These are phyloP conservation scores for Tetracentron sinense DNA, from an alignment of 164 flowering plant species.

Conservation along the genomic window DNA sequence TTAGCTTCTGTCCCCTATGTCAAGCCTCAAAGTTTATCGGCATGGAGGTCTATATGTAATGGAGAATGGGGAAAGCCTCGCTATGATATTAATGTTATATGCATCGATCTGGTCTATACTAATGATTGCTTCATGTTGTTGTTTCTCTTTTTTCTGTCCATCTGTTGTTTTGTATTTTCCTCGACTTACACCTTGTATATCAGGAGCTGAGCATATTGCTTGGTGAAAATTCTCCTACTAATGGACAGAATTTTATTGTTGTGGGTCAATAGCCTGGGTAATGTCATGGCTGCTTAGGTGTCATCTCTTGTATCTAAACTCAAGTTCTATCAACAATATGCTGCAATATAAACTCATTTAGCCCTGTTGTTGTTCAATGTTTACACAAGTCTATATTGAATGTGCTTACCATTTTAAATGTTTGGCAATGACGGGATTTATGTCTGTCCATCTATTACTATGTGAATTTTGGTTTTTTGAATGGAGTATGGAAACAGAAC, in stretches of 20 bases:
- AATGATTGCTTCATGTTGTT: conserved; percentile 6
- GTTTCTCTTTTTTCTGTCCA: not conserved
- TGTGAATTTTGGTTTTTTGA: not conserved
- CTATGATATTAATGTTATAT: conserved; percentile 16
- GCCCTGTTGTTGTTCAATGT: too few relatives aligned
- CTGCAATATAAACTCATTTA: too few relatives aligned
- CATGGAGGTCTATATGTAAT: conserved; percentile 71
- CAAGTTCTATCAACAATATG: not conserved
- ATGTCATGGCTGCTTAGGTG: not conserved
- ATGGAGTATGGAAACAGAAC: too few relatives aligned
- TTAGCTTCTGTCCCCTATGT: conserved; percentile 73
- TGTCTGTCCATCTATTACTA: too few relatives aligned
- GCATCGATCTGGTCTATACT: conserved; percentile 13
- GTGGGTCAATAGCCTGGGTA: not conserved
- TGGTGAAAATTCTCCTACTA: not conserved
- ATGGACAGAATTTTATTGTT: not conserved
- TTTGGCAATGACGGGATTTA: too few relatives aligned
- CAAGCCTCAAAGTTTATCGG: conserved; percentile 62
- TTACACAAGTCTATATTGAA: too few relatives aligned
- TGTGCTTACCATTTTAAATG: too few relatives aligned
- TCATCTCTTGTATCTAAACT: not conserved
- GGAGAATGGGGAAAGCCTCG: conserved; percentile 12
- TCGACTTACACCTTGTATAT: not conserved
- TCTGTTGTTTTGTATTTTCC: not conserved
- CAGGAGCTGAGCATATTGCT: not conserved